Base-by-base conservation (phyloP, 1,139 yeast species). In the Candida smagusa region DNA sequence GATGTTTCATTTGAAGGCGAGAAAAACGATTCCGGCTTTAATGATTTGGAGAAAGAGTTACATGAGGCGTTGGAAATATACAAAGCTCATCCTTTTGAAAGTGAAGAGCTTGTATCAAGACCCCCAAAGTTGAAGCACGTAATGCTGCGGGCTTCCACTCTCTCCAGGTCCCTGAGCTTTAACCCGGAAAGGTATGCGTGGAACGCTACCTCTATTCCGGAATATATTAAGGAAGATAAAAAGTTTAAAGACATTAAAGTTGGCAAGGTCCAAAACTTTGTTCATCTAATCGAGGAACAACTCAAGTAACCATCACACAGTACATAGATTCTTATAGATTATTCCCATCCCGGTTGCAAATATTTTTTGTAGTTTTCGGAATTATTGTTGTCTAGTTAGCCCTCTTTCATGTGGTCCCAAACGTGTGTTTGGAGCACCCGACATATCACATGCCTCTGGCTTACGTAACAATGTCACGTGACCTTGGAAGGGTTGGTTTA, bases 191-290 rank as follows among this genome's bases (percentile, higher is more conserved):
- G 12, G 16, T 27, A 27, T 12, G 29, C 29, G 12, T 27, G 29
- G 29, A 27, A 12, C 29, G 12, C 65, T 3, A 49, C 61, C 2
- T 46, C 57, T 22, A 65, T 65, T 7, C 76, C 76, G 7, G 53
- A 61, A 2, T 70, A 59, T 44, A 68, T 71, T 37, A 68, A 67
- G 48, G 61, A 63, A 31, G 68, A 70, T 48, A 68, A 66, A 46
- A 70, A 70, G 47, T 71, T 69, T 55, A 68, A 67, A 47, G 70
- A 64, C 44, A 71, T 71, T 41, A 70, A 68, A 48, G 72, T 71
- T 11, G 77, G 77, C 2, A 71, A 71, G 46, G 77, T 71, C 13
- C 76, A 71, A 44, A 70, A 70, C 50, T 70, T 68, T 48, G 77
- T 71, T 16, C 58, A 61, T 48, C 56, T 70, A 47, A 71, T 71